phyloP scores from a whole-genome alignment of 129 eudicot species.

The Saussurea involucrata region DNA sequence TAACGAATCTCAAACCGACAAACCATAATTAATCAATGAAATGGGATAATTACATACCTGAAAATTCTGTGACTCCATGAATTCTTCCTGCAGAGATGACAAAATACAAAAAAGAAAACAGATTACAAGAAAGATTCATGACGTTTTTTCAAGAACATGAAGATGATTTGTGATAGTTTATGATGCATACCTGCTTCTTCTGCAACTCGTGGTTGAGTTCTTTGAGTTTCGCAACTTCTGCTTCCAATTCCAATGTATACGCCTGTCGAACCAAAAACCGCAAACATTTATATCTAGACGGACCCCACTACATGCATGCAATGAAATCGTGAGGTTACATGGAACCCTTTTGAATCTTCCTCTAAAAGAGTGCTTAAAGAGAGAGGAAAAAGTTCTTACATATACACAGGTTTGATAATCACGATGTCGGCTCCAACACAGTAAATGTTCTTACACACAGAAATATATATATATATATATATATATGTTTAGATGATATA shows the following conservation, averaged over 20 bases:
- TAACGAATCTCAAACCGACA: neutral
- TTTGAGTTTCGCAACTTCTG: conserved; percentile 73
- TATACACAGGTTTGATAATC: too few relatives aligned
- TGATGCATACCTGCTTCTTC: conserved; percentile 57
- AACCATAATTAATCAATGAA: neutral
- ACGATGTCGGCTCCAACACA: too few relatives aligned
- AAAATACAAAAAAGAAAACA: neutral
- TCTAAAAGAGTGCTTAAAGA: neutral
- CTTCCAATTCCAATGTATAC: conserved; percentile 77
- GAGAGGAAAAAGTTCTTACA: neutral
- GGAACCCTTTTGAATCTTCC: neutral
- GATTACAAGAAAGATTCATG: conserved; percentile 9
- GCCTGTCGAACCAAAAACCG: conserved; percentile 42
- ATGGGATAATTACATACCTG: conserved; percentile 36
- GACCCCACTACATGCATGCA: too few relatives aligned
- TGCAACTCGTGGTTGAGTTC: conserved; percentile 50
- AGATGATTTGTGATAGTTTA: neutral
- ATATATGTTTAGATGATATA: too few relatives aligned
- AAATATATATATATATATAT: too few relatives aligned
- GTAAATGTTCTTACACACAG: too few relatives aligned
- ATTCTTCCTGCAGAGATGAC: conserved; percentile 49
- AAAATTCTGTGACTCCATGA: conserved; percentile 59
- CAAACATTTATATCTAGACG: neutral
- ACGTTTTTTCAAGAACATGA: neutral
- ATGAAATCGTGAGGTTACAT: neutral